Base-by-base conservation (phyloP, 805 yeast species). In the Saccharomyces paradoxus region DNA sequence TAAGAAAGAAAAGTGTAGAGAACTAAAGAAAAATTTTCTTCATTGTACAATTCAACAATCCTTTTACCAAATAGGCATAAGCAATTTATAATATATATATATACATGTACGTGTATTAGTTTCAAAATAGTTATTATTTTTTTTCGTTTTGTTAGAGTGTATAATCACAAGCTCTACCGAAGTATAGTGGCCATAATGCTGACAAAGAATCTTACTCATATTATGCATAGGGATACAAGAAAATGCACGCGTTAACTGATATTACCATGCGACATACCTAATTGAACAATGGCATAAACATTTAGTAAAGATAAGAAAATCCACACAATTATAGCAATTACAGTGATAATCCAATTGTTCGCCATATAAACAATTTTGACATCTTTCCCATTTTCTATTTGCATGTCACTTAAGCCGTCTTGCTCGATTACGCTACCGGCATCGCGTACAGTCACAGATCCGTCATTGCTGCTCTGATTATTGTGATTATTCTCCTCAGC, bases 261-360 rank as follows among this genome's bases (percentile, higher is more conserved):
- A 48, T 65, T 61, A 21, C 70, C 71, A 52, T 65, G 66, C 6
- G 67, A 58, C 3, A 67, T 41, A 30, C 71, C 71, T 29, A 67
- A 60, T 53, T 76, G 71, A 1, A 79, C 81, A 55, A 81, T 71
- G 56, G 80, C 74, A 58, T 87, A 90, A 21, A 86, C 75, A 65
- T 90, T 91, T 64, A 89, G 74, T n/a, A 80, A 77, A 0, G 86
- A 71, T 41, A 91, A 80, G 57, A 86, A 83, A 1, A 83, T 59
- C 95, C 96, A 90, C 4, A 90, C 76, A 2, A 75, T 29, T 3
- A 77, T 63, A 0, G 84, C 87, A 2, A 81, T 49, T 1, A 72
- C 58, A 0, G 84, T 78, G 31, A 83, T 78, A 12, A 79, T 52
- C 81, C 83, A 78, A 48, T 79, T 80, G 64, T 90, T 90, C 3